These are phyloP conservation scores for Cryphonectria nitschkei DNA, from an alignment of 2,329 filamentous ascomycete genomes.

Conservation along the genomic window DNA sequence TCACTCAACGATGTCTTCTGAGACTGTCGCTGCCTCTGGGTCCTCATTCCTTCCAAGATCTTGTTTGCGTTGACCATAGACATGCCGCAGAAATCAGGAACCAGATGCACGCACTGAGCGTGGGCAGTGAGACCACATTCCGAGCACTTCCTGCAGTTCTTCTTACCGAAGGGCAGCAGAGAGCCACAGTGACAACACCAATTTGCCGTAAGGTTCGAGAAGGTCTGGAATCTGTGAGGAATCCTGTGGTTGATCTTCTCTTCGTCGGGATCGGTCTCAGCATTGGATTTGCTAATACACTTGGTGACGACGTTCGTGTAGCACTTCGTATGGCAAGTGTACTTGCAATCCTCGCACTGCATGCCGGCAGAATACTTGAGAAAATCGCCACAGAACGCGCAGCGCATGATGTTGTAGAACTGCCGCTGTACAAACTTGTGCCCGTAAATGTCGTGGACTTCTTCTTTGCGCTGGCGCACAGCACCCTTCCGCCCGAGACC, in stretches of 20 bases:
- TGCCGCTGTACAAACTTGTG: slow-evolving; percentile 99
- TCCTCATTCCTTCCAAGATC: slow-evolving; percentile 84
- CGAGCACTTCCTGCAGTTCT: slow-evolving; percentile 90
- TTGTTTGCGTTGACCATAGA: slow-evolving; percentile 96
- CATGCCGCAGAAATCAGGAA: slow-evolving; percentile 99
- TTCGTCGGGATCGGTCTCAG: slow-evolving; percentile 96
- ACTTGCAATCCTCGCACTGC: slow-evolving; percentile 99
- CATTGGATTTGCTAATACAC: slow-evolving; percentile 99
- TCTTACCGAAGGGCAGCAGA: slow-evolving; percentile 90
- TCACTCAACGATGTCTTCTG: slow-evolving; percentile 64
- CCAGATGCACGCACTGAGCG: slow-evolving; percentile 87
- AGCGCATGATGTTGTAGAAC: slow-evolving; percentile 99
- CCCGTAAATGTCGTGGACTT: slow-evolving; percentile 97
- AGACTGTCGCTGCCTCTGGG: slow-evolving; percentile 68
- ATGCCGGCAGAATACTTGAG: slow-evolving; percentile 98
- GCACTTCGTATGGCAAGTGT: slow-evolving; percentile 98
- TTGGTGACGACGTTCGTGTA: slow-evolving; percentile 97
- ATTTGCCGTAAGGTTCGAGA: slow-evolving; percentile 96
- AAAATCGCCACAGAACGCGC: slow-evolving; percentile 95
- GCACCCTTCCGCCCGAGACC: slow-evolving; percentile 94
- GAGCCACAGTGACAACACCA: slow-evolving; percentile 99
- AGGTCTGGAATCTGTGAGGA: slow-evolving; percentile 94
- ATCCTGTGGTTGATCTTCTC: slow-evolving; percentile 99
- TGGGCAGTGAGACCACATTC: slow-evolving; percentile 94
- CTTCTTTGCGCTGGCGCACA: slow-evolving; percentile 96